These are phyloP conservation scores for Fusarium transvaalense DNA, from an alignment of 2,329 filamentous ascomycete genomes.

Conservation along the genomic window DNA sequence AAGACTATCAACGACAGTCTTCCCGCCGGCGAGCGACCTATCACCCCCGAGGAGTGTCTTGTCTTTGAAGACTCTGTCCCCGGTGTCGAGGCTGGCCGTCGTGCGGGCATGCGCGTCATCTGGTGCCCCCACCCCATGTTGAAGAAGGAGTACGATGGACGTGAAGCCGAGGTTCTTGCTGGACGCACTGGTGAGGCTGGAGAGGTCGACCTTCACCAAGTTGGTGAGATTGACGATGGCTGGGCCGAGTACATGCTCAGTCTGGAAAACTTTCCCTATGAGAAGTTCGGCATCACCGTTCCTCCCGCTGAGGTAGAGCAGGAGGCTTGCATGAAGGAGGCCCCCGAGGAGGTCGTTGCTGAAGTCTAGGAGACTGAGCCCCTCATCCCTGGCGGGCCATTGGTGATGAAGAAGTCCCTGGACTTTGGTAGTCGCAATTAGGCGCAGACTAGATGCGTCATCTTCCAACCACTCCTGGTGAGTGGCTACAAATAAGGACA, in stretches of 20 bases:
- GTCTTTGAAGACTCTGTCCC: slow-evolving; percentile 97
- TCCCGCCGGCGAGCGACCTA: slow-evolving; percentile 69
- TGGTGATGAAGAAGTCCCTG: slow-evolving; percentile 10
- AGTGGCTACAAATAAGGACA: not conserved
- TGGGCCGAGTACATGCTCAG: slow-evolving; percentile 69
- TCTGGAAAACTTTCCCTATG: slow-evolving; percentile 69
- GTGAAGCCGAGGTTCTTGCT: slow-evolving; percentile 85
- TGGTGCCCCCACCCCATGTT: slow-evolving; percentile 91
- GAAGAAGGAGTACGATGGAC: slow-evolving; percentile 78
- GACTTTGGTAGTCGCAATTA: slow-evolving; percentile 2
- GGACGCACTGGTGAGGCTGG: slow-evolving; percentile 80
- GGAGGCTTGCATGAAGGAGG: slow-evolving; percentile 58
- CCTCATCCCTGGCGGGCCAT: not conserved
- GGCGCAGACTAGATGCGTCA: not conserved
- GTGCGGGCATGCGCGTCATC: slow-evolving; percentile 93
- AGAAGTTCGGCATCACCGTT: slow-evolving; percentile 69
- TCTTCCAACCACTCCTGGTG: slow-evolving; percentile 12
- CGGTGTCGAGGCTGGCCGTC: slow-evolving; percentile 88
- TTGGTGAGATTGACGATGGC: slow-evolving; percentile 70
- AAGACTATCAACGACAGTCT: slow-evolving; percentile 84
- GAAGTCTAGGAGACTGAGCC: slow-evolving; percentile 32
- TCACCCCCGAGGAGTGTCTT: slow-evolving; percentile 87
- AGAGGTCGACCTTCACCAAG: slow-evolving; percentile 64
- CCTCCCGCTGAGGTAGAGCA: slow-evolving; percentile 58
- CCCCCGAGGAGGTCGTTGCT: slow-evolving; percentile 21